A percentile compares a stretch with the other conserved stretches of the same genome.
Conservation (phyloP, 495 filamentous ascomycete species). For the Beverwykella pulmonaria region DNA sequence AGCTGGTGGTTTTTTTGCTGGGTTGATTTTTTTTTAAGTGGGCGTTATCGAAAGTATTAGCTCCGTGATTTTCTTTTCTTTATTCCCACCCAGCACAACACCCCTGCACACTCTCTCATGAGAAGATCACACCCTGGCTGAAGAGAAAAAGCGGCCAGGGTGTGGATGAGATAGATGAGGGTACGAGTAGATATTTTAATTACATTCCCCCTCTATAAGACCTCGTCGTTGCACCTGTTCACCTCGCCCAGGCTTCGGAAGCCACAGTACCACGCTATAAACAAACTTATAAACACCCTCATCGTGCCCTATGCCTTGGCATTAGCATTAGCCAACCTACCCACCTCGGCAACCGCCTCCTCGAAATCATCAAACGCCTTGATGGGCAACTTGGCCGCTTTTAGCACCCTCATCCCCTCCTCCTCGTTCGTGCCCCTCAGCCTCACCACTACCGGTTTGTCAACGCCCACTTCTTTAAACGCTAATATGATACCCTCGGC, state of each 20-base stretch:
- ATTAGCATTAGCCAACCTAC: constrained; percentile 58
- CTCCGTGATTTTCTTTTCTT: not conserved
- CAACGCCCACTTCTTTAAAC: constrained; percentile 70
- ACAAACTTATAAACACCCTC: not conserved
- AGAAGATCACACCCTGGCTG: not conserved
- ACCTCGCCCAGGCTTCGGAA: too few species aligned
- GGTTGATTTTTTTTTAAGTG: not conserved
- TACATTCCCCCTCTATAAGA: not conserved
- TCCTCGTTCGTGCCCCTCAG: constrained; percentile 82
- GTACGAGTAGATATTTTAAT: constrained; percentile 19
- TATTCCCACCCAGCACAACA: not conserved
- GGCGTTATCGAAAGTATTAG: constrained; percentile 1
- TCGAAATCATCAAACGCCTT: constrained; percentile 74
- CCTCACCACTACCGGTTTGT: constrained; percentile 79
- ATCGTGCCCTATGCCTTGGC: not conserved
- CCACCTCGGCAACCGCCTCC: constrained; percentile 73
- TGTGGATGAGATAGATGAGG: not conserved
- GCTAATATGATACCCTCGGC: constrained; percentile 78
- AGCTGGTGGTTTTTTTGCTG: not conserved
- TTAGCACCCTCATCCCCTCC: constrained; percentile 70
- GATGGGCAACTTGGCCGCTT: constrained; percentile 25
- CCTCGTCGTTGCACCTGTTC: too few species aligned
- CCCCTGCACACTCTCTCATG: constrained; percentile 4
- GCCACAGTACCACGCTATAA: too few species aligned
- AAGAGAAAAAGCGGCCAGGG: not conserved